Percentiles rank a stretch among this genome's conserved stretches.
These are phyloP conservation scores for Penicillium paxilli DNA, from an alignment of 495 filamentous ascomycete genomes.

Conservation along the genomic window DNA sequence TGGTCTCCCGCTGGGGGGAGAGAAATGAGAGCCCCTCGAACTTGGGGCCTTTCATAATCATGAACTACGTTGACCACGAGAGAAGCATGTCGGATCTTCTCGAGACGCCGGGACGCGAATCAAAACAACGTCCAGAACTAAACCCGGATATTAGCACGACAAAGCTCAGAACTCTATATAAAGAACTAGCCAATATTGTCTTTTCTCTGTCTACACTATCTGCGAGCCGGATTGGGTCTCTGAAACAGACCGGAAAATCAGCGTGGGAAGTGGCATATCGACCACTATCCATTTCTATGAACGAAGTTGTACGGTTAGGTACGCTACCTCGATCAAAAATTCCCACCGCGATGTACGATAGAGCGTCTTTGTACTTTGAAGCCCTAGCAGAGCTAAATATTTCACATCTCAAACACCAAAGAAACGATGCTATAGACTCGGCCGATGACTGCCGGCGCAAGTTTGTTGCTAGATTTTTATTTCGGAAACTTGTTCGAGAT, in stretches of 20 bases:
- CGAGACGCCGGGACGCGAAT: conserved; percentile 1
- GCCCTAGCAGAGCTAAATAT: conserved; percentile 8
- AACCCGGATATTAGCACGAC: background rate
- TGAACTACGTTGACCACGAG: conserved; percentile 43
- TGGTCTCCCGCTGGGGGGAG: conserved; percentile 35
- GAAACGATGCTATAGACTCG: conserved; percentile 9
- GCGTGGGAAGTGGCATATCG: conserved; percentile 8
- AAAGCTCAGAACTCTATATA: conserved; percentile 6
- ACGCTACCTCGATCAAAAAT: conserved; percentile 7
- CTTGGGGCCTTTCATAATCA: conserved; percentile 49
- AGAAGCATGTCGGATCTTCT: conserved; percentile 7
- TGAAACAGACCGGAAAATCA: background rate
- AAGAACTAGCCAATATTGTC: conserved; percentile 4
- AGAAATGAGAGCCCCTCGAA: conserved; percentile 25
- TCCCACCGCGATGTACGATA: background rate
- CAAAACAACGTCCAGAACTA: conserved; percentile 2
- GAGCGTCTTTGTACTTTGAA: conserved; percentile 5
- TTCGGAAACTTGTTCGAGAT: conserved; percentile 1
- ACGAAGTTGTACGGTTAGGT: conserved; percentile 4
- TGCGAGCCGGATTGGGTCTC: conserved; percentile 3
- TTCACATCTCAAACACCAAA: conserved; percentile 3
- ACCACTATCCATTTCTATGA: conserved; percentile 10
- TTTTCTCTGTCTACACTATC: conserved; percentile 2
- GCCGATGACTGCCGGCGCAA: conserved; percentile 10
- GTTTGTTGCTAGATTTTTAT: conserved; percentile 1